Evolutionary conservation across 2,329 filamentous ascomycete genomes (phyloP), one percentile per base, ranked within the genome.

Genomic region (Paecilomyces sp.): DNA sequence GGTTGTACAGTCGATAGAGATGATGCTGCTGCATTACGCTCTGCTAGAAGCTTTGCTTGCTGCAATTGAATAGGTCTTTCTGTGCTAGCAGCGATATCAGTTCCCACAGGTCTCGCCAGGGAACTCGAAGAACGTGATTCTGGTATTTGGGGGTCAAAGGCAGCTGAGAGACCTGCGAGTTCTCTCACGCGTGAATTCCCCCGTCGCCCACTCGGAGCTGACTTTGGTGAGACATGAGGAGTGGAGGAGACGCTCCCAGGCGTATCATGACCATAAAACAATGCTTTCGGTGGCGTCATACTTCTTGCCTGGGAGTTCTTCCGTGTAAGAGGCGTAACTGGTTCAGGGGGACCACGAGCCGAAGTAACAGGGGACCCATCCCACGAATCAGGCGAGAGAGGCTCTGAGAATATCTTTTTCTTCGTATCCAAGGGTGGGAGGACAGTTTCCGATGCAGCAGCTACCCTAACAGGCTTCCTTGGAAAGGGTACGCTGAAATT

Each of bases 401-500:
- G 41, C 41, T 47, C 41, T 18, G 41, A 3, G 5, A 18, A 28
- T 9, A 24, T 55, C 15, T 51, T 58, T n/a, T 55, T 24, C 24
- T 12, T n/a, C 54, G 34, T 33, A 22, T 30, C 18, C 34, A 34
- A 33, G 9, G 18, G 25, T 6, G 51, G 51, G 31, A 25, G 13
- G 53, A 24, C 41, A 47, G 41, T 47, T 6, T 8, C 18, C 15
- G n/a, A 47, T 22, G 41, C 41, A 22, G 7, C 18, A 4, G n/a
- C 41, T 47, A 8, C 41, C 41, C 41, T 47, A 33, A 15, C 24
- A 57, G 74, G 75, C 59, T 73, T 71, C 65, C 70, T 74, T 58
- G 76, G 75, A 1, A 70, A 70, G 3, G 75, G 75, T 15, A 77
- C 70, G 59, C 76, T 77, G 55, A 77, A 77, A 58, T 77, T 77